Conservation (phyloP, 2,329 filamentous ascomycete genomes). For the Metarhizium brunneum region DNA sequence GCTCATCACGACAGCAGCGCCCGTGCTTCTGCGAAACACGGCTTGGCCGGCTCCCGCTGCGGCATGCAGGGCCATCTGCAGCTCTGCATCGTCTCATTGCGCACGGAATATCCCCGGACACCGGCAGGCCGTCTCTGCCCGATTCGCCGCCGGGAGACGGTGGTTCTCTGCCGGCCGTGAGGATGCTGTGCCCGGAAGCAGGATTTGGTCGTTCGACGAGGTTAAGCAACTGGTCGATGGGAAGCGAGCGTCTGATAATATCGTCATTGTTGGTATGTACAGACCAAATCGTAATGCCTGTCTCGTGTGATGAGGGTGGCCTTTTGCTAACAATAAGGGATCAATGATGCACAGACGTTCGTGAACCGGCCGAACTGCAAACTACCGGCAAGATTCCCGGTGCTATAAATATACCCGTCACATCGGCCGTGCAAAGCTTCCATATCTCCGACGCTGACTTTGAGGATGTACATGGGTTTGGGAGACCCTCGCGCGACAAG, state of each 20-base stretch:
- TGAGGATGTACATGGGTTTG: constrained; percentile 69
- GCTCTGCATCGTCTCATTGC: neutral
- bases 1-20: neutral
- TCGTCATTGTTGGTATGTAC: constrained; percentile 38
- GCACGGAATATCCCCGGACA: neutral
- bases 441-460: constrained; percentile 73
- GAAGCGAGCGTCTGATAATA: constrained; percentile 9
- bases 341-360: constrained; percentile 46
- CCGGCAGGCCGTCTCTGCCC: neutral
- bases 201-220: constrained; percentile 41
- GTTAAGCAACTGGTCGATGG: constrained; percentile 28
- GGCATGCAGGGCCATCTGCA: neutral
- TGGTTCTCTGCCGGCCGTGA: constrained; percentile 17
- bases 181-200: constrained; percentile 12
- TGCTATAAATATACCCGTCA: constrained; percentile 75
- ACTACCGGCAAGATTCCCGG: constrained; percentile 66
- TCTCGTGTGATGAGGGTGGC: neutral
- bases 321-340: neutral
- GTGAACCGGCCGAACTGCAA: constrained; percentile 60
- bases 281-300: too few relatives aligned
- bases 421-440: constrained; percentile 67
- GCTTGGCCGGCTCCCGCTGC: neutral
- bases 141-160: neutral
- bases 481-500: constrained; percentile 47
- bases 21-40: neutral